Evolutionary conservation across 306 rosid species (phyloP), one percentile per base, ranked within the genome.

Genomic region (Dryas drummondii): DNA sequence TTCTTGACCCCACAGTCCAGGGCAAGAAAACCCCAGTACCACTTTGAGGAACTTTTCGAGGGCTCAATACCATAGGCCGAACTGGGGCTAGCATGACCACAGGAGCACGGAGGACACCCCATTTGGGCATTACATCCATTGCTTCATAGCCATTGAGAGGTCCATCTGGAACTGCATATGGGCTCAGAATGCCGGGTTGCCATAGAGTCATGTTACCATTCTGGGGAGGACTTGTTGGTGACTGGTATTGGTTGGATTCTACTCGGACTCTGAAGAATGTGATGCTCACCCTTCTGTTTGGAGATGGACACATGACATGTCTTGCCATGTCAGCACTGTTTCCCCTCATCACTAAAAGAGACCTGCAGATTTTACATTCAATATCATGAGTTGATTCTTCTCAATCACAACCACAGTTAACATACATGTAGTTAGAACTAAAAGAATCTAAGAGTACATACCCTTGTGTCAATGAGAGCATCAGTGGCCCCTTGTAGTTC

Each of bases 1-100:
- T 96, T 80, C 94, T 90, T 40, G 99, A 73, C 55, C 85, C 86
- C 62, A 83, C 82, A 48, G 93, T 86, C 99, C 99, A 96, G 3
- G 99, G 99, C 76, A 94, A 82, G 88, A 94, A 94, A 49, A 94
- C 99, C 6, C 99, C 99, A 11, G 99, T 96, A 46, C 98, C 98
- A 68, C 91, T 89, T 50, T 78, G 88, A 60, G 86, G 87, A 42
- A 87, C 80, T 70, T 82, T 85, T 73, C 55, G 87, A 14, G 93
- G 88, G 70, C 87, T 89, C 80, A 83, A 5, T 52, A 78, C 83
- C 90, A 90, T 49, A 22, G 98, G 96, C 73, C 82, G 86, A 74
- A 88, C 71, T 0, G 97, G 97, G 37, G 97, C 73, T 49, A 96
- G 71, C 98, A 96, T 89, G 74, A 96, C 87, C 75, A 90, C 79